Conservation (phyloP, 1,284 basidiomycete genomes). For the Pseudozyma pruni region DNA sequence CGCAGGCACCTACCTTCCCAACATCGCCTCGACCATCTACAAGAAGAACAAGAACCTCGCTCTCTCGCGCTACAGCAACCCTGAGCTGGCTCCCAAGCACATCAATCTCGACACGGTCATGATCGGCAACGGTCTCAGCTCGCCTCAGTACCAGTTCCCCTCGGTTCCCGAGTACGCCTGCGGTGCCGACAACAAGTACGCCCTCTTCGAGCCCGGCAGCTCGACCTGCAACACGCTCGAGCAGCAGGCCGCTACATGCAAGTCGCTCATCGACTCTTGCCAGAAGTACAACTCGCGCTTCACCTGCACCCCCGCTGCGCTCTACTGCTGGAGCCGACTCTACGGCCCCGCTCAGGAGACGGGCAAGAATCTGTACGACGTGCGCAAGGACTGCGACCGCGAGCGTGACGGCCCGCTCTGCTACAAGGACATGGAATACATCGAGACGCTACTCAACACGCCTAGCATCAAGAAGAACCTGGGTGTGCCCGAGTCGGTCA, state of each 20-base stretch:
- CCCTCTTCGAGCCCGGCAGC: conserved; percentile 77
- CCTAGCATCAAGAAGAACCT: conserved; percentile 78
- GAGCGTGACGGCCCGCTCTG: conserved; percentile 73
- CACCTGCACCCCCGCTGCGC: conserved; percentile 73
- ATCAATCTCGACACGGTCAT: conserved; percentile 64
- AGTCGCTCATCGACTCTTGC: conserved; percentile 71
- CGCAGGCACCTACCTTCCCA: conserved; percentile 73
- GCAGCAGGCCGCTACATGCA: conserved; percentile 77
- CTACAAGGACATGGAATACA: conserved; percentile 74
- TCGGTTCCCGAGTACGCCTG: conserved; percentile 82
- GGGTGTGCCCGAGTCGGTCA: conserved; percentile 75
- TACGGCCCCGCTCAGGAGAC: conserved; percentile 72
- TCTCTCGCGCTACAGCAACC: conserved; percentile 31
- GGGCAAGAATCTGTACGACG: conserved; percentile 77
- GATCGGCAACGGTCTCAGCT: conserved; percentile 66
- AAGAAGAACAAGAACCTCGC: conserved; percentile 63
- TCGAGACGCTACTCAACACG: conserved; percentile 64
- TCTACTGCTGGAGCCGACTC: conserved; percentile 70
- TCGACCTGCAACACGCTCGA: conserved; percentile 76
- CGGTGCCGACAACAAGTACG: conserved; percentile 70
- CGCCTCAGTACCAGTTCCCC: conserved; percentile 68
- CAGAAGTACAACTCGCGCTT: conserved; percentile 63
- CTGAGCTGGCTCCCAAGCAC: conserved; percentile 46
- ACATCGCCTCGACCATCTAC: conserved; percentile 63
- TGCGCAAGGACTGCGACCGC: conserved; percentile 79